These are phyloP conservation scores for Fusarium poae DNA, from an alignment of 2,329 filamentous ascomycete genomes.

Conservation along the genomic window DNA sequence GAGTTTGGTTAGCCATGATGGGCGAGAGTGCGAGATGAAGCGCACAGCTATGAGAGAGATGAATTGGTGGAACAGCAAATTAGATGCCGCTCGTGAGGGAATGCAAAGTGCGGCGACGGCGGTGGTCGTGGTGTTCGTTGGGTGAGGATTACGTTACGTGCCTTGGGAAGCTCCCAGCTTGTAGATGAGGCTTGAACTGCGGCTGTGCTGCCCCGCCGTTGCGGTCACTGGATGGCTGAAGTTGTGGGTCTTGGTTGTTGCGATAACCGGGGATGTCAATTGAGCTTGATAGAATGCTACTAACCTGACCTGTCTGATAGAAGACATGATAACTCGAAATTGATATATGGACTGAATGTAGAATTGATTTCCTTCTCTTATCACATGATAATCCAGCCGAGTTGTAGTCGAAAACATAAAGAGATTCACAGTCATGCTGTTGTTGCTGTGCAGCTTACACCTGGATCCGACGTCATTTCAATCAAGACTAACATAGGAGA, in stretches of 20 bases:
- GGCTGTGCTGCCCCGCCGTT: constrained; percentile 48
- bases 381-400: too few species aligned
- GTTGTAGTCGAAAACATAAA: neutral
- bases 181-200: constrained; percentile 44
- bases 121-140: constrained; percentile 45
- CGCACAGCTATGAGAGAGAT: constrained; percentile 35
- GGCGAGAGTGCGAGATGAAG: constrained; percentile 40
- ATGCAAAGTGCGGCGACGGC: constrained; percentile 42
- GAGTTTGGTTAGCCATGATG: constrained; percentile 95
- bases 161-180: constrained; percentile 48
- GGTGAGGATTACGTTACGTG: constrained; percentile 49
- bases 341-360: neutral
- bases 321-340: neutral
- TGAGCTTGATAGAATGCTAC: constrained; percentile 6
- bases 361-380: neutral
- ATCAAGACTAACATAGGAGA: neutral
- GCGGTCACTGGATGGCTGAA: constrained; percentile 25
- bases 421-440: neutral
- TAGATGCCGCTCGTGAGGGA: constrained; percentile 32
- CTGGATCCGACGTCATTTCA: constrained; percentile 6
- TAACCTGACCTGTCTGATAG: neutral
- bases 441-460: neutral
- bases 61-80: constrained; percentile 20
- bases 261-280: constrained; percentile 21
- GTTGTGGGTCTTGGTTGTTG: constrained; percentile 17